A percentile compares a stretch with the other conserved stretches of the same genome.
Evolutionary conservation across 805 yeast genomes (phyloP).

Genomic region (Kluyveromyces wickerhamii): DNA sequence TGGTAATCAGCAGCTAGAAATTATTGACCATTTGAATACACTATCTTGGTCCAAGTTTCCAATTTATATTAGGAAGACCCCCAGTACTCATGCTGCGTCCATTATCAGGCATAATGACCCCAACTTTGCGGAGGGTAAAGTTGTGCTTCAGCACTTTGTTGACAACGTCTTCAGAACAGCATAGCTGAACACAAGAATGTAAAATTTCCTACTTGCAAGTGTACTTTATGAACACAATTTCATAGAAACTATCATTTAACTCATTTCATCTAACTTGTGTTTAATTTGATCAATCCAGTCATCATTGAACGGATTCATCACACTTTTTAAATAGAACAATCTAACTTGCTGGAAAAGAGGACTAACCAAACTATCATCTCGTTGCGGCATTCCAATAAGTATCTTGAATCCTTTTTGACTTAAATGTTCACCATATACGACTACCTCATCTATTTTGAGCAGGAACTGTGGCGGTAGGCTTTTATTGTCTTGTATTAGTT

Average conservation of each 20-base stretch:
- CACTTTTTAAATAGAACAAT: conserved; percentile 2
- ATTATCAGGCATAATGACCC: conserved; percentile 55
- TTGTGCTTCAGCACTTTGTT: conserved; percentile 59
- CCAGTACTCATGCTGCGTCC: conserved; percentile 73
- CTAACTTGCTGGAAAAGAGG: conserved; percentile 17
- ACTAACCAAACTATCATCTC: conserved; percentile 9
- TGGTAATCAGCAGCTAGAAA: conserved; percentile 37
- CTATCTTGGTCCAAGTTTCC: conserved; percentile 67
- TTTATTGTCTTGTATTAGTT: conserved; percentile 18
- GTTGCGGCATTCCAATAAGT: conserved; percentile 20
- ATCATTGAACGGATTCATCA: conserved; percentile 18
- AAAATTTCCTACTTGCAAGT: too few species aligned
- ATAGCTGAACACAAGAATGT: too few species aligned
- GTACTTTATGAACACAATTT: too few species aligned
- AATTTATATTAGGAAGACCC: conserved; percentile 55
- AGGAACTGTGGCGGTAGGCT: conserved; percentile 15
- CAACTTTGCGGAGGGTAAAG: conserved; percentile 60
- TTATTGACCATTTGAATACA: conserved; percentile 49
- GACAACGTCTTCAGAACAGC: conserved; percentile 32
- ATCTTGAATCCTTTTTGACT: conserved; percentile 26
- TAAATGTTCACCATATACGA: conserved; percentile 25
- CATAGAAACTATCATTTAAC: not conserved
- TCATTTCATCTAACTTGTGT: not conserved
- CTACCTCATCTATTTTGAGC: conserved; percentile 24
- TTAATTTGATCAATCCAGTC: conserved; percentile 2